Evolutionary conservation across 805 yeast genomes (phyloP).

Genomic region (Saturnispora hagleri): DNA sequence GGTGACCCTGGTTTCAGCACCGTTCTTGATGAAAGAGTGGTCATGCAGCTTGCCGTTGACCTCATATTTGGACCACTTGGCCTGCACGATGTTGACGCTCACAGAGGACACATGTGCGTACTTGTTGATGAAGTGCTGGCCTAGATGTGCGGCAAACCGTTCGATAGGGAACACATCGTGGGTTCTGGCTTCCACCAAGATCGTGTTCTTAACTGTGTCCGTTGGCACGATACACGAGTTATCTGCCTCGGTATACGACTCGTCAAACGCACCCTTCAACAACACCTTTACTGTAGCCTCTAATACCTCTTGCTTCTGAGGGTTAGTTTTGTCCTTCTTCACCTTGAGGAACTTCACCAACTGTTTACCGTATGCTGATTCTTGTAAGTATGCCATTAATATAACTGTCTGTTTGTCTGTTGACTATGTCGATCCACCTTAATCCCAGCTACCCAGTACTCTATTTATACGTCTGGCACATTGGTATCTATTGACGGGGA

Average conservation of each 20-base stretch:
- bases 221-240: slow-evolving; percentile 88
- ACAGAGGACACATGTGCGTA: slow-evolving; percentile 72
- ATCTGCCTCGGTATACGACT: slow-evolving; percentile 80
- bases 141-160: slow-evolving; percentile 77
- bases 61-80: slow-evolving; percentile 67
- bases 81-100: slow-evolving; percentile 58
- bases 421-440: too few species aligned
- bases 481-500: background rate
- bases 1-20: slow-evolving; percentile 69
- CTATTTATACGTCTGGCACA: background rate
- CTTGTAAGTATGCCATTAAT: slow-evolving; percentile 25
- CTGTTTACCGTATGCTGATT: slow-evolving; percentile 81
- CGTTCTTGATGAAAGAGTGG: slow-evolving; percentile 81
- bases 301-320: slow-evolving; percentile 67
- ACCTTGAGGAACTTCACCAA: slow-evolving; percentile 90
- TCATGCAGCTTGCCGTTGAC: slow-evolving; percentile 70
- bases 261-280: slow-evolving; percentile 70
- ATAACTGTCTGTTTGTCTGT: background rate
- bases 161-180: slow-evolving; percentile 87
- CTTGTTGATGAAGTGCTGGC: slow-evolving; percentile 68
- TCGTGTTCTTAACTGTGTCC: slow-evolving; percentile 86
- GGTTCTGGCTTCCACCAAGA: slow-evolving; percentile 72
- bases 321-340: slow-evolving; percentile 64
- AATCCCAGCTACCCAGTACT: background rate
- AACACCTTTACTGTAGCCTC: slow-evolving; percentile 77